A percentile compares a stretch with the other conserved stretches of the same genome.
phyloP scores from a whole-genome alignment of 768 basidiomycete genomes.

The Russula brevipes region DNA sequence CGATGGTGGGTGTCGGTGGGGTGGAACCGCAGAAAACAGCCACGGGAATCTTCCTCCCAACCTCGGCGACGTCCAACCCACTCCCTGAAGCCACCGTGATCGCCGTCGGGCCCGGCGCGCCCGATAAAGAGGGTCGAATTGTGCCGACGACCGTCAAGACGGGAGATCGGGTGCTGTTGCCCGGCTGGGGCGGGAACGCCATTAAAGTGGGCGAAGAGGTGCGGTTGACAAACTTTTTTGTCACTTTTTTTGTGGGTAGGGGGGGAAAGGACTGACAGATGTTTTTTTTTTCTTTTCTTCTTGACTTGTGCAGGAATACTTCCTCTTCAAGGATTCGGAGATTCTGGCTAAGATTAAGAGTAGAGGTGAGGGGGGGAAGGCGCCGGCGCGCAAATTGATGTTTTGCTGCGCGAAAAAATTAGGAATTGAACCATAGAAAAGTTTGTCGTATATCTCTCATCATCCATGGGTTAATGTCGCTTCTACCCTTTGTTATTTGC shows the following conservation, averaged over 20 bases:
- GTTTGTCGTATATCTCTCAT: constrained; percentile 13
- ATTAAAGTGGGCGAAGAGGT: constrained; percentile 98
- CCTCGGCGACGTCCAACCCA: constrained; percentile 74
- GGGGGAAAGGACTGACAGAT: constrained; percentile 30
- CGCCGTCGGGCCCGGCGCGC: constrained; percentile 92
- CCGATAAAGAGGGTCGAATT: constrained; percentile 75
- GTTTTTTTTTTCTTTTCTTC: neutral
- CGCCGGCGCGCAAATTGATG: neutral
- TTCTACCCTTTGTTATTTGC: too few relatives aligned
- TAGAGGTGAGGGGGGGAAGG: constrained; percentile 31
- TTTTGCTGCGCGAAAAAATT: neutral
- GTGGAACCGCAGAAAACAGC: constrained; percentile 80
- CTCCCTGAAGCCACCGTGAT: constrained; percentile 98
- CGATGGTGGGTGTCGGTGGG: neutral
- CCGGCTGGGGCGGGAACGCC: constrained; percentile 92
- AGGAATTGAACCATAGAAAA: neutral
- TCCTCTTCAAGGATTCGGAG: constrained; percentile 89
- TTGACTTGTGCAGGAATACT: constrained; percentile 65
- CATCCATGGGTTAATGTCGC: neutral
- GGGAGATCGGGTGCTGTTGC: constrained; percentile 89
- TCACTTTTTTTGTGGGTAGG: neutral
- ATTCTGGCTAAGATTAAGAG: constrained; percentile 94
- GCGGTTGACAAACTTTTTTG: constrained; percentile 30
- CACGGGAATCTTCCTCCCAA: constrained; percentile 91
- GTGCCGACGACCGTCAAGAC: constrained; percentile 73